phyloP scores from a whole-genome alignment of 2,329 filamentous ascomycete species.

The Colletotrichum tropicale region DNA sequence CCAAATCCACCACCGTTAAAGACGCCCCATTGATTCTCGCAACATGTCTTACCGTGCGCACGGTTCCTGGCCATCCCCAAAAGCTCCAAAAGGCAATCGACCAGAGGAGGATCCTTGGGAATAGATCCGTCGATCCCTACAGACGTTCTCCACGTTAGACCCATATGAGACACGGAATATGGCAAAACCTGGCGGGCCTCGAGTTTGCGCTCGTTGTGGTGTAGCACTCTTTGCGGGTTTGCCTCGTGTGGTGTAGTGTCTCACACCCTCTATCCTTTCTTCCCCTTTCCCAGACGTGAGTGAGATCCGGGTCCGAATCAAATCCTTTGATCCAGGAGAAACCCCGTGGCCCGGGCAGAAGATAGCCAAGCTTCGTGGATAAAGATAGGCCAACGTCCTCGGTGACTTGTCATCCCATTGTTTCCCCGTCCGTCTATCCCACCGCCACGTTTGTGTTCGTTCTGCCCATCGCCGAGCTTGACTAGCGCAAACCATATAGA shows the following conservation, averaged over 20 bases:
- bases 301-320: not conserved
- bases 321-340: not conserved
- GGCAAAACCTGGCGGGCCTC: not conserved
- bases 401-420: not conserved
- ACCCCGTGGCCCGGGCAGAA: not conserved
- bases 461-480: not conserved
- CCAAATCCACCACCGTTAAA: not conserved
- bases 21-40: not conserved
- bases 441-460: not conserved
- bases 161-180: slow-evolving; percentile 4
- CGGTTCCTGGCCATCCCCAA: not conserved
- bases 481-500: not conserved
- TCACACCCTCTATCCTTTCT: not conserved
- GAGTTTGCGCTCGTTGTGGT: not conserved
- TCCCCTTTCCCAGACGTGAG: not conserved
- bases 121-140: slow-evolving; percentile 7
- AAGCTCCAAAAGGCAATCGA: not conserved
- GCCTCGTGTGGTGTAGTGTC: not conserved
- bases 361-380: not conserved
- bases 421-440: not conserved
- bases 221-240: not conserved
- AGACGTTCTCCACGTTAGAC: not conserved
- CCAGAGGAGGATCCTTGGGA: not conserved
- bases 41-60: not conserved
- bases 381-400: not conserved